Base-by-base conservation (phyloP, 345 rosid genomes). In the Alliaria petiolata region DNA sequence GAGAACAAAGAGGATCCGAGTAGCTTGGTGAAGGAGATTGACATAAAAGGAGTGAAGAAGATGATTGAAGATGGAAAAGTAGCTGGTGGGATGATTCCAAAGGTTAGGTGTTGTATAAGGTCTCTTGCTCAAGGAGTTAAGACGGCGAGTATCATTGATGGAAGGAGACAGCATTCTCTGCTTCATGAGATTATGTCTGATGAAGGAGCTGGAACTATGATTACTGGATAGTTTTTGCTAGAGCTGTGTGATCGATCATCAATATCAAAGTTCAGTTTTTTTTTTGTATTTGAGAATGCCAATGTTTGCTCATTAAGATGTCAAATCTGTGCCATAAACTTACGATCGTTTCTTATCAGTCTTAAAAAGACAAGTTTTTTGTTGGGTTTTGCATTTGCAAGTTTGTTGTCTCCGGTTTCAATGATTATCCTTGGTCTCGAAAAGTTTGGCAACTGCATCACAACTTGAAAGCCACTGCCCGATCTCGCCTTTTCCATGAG, bases 171-270 rank as follows among this genome's bases (percentile, higher is more conserved):
- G 7, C 98, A 90, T 74, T 91, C 97, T 5, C 67, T 93, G 75
- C 91, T 93, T 61, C 87, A 82, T 26, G 98, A 93, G 84, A 84
- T 93, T 60, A 81, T 93, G 97, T 85, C 96, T 4, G 92, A 82
- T 70, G 84, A 86, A 75, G 97, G 98, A n/a, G 84, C 90, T n/a
- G 98, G 98, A 12, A 91, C 98, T 42, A 90, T 90, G 98, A 90
- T 93, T 55, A 77, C 95, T 10, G 98, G 93, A 5, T 93, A 73
- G 39, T 3, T 33, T 38, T 19, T 64, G 16, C 8, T 19, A 0
- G 19, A 31, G 11, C 3, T 15, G 35, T 20, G 9, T 36, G 51
- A 10, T 26, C 3, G 13, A 10, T 38, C 20, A 47, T 54, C 62
- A 26, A 5, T 0, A 43, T 26, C 51, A 39, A n/a, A 16, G 52